Base-by-base conservation (phyloP, 2,329 filamentous ascomycete genomes). In the Scolecobasidium constrictum region DNA sequence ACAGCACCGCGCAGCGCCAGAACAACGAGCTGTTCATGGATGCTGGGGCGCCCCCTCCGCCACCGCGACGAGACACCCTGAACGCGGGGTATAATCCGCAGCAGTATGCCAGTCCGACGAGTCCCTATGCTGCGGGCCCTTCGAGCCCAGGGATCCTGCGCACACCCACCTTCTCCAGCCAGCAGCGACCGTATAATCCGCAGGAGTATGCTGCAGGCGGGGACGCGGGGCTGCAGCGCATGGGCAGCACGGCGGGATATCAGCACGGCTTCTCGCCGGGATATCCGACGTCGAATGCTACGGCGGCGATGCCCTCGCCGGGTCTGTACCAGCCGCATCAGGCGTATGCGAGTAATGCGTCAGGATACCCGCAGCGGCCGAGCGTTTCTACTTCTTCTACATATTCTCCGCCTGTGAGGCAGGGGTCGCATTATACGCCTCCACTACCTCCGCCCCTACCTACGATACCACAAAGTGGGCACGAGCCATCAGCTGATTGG, bases 1-100 rank as follows among this genome's bases (percentile, higher is more conserved):
- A 15, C 51, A 63, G 52, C 56, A 57, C 50, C 47, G 53, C 52
- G 49, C 53, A 42, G 51, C 62, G 58, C 54, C 57, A 56, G 50
- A 53, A 56, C 11, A 78, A 82, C 52, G 81, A 85, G 61, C 66
- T 82, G 46, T 84, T 82, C 64, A 64, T 83, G 52, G 66, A 56
- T 44, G 52, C 49, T 19, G 26, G 28, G 17, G 16, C 22, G 35
- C 47, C 43, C 42, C 49, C 47, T 57, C 40, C 56, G 57, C 50
- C 61, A 53, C 52, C 53, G 46, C 37, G 39, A 36, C n/a, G 20
- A n/a, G 23, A 18, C 13, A 17, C 33, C 15, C 17, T 20, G 33
- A 22, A 62, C 57, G 59, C 15, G 52, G 22, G 69, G 35, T 82
- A 82, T 61, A 80, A 81, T 50, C 78, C 78, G 12, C 75, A 78